These are phyloP conservation scores for Lathyrus oleraceus DNA, from an alignment of 306 rosid genomes.

Conservation along the genomic window DNA sequence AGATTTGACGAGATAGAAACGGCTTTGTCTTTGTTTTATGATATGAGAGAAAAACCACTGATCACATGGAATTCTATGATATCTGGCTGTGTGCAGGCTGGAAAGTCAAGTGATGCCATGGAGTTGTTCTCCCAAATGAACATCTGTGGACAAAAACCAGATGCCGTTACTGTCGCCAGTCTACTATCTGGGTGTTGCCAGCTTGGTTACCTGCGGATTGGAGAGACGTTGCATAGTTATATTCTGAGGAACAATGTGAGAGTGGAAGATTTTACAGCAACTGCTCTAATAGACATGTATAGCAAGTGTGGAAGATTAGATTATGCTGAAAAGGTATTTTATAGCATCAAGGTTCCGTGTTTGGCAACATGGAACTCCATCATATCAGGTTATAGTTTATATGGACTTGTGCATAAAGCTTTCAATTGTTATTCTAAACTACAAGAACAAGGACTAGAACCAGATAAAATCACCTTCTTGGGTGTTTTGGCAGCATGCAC, in stretches of 20 bases:
- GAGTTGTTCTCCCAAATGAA: constrained; percentile 64
- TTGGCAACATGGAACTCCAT: constrained; percentile 83
- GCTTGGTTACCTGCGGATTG: constrained; percentile 56
- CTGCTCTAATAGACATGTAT: constrained; percentile 86
- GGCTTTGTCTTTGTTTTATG: constrained; percentile 53
- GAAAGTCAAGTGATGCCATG: constrained; percentile 65
- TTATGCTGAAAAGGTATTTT: constrained; percentile 62
- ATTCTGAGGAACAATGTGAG: constrained; percentile 57
- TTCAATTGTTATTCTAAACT: constrained; percentile 57
- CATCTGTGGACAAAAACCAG: constrained; percentile 53
- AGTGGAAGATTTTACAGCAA: constrained; percentile 62
- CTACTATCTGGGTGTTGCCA: constrained; percentile 79
- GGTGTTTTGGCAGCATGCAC: constrained; percentile 74
- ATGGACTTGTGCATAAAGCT: constrained; percentile 63
- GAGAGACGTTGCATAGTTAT: constrained; percentile 60
- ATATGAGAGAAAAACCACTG: constrained; percentile 50
- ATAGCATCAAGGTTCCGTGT: constrained; percentile 61
- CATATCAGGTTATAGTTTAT: constrained; percentile 73
- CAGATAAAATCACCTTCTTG: constrained; percentile 73
- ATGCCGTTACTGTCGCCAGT: constrained; percentile 66
- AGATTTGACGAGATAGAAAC: constrained; percentile 60
- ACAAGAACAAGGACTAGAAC: constrained; percentile 54
- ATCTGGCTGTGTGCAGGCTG: constrained; percentile 76
- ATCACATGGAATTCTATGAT: constrained; percentile 77
- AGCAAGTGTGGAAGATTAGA: constrained; percentile 77